Conservation (phyloP, 805 yeast genomes). For the Yarrowia sp. region DNA sequence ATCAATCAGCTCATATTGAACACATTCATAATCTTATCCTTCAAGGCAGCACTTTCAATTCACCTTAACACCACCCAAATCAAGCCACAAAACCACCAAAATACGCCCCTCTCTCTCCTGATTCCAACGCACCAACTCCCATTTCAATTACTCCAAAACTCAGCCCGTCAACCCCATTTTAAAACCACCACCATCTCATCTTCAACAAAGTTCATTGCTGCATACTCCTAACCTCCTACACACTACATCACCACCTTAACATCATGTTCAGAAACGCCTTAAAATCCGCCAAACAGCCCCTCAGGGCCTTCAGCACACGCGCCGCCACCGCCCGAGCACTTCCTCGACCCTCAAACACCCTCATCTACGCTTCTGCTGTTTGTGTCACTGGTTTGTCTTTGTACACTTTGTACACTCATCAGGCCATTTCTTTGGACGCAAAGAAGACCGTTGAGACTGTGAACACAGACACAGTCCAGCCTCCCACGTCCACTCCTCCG, state of each 20-base stretch:
- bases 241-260: not conserved
- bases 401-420: not conserved
- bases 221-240: not conserved
- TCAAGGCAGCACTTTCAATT: not conserved
- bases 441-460: not conserved
- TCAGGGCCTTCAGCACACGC: not conserved
- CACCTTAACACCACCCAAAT: not conserved
- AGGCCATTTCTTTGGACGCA: not conserved
- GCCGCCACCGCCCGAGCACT: not conserved
- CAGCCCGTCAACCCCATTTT: too few relatives aligned
- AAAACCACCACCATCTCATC: not conserved
- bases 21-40: not conserved
- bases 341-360: constrained; percentile 2
- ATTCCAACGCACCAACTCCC: too few relatives aligned
- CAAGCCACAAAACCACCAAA: too few relatives aligned
- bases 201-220: not conserved
- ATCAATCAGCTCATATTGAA: not conserved
- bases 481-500: constrained; percentile 40
- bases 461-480: constrained; percentile 32
- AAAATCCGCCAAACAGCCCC: not conserved
- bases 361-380: not conserved
- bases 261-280: not conserved
- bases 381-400: not conserved
- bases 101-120: too few relatives aligned
- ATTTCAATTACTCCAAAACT: too few relatives aligned